These are phyloP conservation scores for Chalciporus pseudorubinellus DNA, from an alignment of 768 basidiomycete genomes.

Conservation along the genomic window DNA sequence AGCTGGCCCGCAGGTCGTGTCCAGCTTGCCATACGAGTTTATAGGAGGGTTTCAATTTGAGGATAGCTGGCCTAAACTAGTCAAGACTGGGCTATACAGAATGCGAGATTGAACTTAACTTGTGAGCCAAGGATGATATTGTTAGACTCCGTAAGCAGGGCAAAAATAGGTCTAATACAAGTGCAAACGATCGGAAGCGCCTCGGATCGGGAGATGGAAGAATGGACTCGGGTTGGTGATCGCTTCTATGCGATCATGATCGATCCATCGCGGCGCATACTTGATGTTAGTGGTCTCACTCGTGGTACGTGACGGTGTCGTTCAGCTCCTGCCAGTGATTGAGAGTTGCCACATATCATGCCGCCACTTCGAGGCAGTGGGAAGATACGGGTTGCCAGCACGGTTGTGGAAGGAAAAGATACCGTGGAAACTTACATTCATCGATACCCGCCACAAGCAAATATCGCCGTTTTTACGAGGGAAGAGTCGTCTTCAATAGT, in stretches of 20 bases:
- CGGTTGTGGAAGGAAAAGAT: too few relatives aligned
- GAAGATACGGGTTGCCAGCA: not conserved
- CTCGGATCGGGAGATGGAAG: not conserved
- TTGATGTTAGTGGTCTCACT: not conserved
- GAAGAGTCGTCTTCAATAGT: not conserved
- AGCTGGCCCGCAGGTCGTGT: not conserved
- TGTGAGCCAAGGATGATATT: not conserved
- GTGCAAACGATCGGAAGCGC: not conserved
- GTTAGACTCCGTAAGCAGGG: not conserved
- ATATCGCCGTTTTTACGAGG: not conserved
- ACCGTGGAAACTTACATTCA: not conserved
- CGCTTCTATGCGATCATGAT: not conserved
- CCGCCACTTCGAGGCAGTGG: not conserved
- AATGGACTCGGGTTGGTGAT: not conserved
- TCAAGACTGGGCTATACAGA: not conserved
- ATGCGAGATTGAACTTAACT: not conserved
- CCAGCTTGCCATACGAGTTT: not conserved
- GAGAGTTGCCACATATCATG: not conserved
- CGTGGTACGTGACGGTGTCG: too few relatives aligned
- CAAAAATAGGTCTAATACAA: not conserved
- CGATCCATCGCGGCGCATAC: not conserved
- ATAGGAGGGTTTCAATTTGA: not conserved
- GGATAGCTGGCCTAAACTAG: not conserved
- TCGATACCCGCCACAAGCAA: not conserved
- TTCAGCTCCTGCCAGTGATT: too few relatives aligned